A percentile compares a stretch with the other conserved stretches of the same genome.
Conservation (phyloP, 2,329 filamentous ascomycete genomes). For the Venturia nashicola region DNA sequence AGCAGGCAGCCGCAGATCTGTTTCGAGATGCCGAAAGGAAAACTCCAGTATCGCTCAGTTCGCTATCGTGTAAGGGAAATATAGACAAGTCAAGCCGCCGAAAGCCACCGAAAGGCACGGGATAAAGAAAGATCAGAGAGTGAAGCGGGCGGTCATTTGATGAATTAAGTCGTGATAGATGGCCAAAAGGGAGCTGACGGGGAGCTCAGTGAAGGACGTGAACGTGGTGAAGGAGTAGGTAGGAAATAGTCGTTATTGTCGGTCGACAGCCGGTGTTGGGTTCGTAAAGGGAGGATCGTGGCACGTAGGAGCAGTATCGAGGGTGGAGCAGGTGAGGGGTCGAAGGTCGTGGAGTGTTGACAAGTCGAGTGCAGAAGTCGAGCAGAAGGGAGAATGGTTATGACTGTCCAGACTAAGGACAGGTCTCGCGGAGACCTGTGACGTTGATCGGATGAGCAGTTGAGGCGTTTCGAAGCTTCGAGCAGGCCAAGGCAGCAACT, state of each 20-base stretch:
- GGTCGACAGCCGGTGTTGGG: conserved; percentile 8
- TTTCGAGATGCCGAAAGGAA: not conserved
- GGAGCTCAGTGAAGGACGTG: conserved; percentile 1
- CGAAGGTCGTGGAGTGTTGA: not conserved
- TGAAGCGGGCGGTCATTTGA: conserved; percentile 8
- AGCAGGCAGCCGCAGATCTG: not conserved
- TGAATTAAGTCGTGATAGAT: not conserved
- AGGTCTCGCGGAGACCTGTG: not conserved
- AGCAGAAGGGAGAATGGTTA: not conserved
- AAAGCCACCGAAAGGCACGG: conserved; percentile 6
- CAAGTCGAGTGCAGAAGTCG: not conserved
- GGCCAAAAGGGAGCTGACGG: not conserved
- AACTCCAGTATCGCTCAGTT: conserved; percentile 8
- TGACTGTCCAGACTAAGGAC: conserved; percentile 3
- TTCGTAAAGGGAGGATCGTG: conserved; percentile 1
- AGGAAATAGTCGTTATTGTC: conserved; percentile 6
- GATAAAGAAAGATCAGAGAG: conserved; percentile 9
- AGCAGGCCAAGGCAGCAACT: conserved; percentile 3
- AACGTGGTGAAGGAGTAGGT: not conserved
- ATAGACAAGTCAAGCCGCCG: not conserved
- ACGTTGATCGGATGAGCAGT: not conserved
- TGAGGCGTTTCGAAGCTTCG: not conserved
- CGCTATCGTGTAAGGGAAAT: conserved; percentile 1
- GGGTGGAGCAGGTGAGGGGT: not conserved
- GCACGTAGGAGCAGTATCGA: not conserved